Evolutionary conservation across 306 rosid species (phyloP), one percentile per base, ranked within the genome.

Genomic region (Fagus crenata): DNA sequence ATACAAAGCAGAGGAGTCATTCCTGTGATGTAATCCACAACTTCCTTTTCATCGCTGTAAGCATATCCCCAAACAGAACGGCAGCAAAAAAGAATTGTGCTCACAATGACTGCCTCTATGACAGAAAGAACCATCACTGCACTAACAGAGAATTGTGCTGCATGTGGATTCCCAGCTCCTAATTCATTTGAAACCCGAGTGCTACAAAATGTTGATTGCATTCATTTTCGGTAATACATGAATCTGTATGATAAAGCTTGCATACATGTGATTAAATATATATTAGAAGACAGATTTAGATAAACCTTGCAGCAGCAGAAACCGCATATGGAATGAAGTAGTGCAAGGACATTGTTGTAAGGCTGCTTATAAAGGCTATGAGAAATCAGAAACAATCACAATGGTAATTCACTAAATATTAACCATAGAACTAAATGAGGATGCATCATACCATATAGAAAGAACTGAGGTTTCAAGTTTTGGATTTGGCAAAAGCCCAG

Each of bases 131-230:
- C 78, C 67, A 71, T 71, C 17, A 73, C 89, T 0, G 78, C 89
- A 9, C 49, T 35, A 58, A 86, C 86, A 33, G 87, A 79, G 5
- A 83, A 56, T 67, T 64, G 71, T 2, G 91, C 92, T 41, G 78
- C 90, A 36, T 46, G 65, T 17, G 90, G 85, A 81, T 87, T 87
- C 49, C 87, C 89, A 13, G 88, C 93, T 71, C 97, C 92, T 53
- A 92, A 42, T 81, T 86, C 93, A 65, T 92, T 92, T 3, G 93
- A 87, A 49, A 88, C 87, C 0, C 92, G 87, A 61, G 92, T 90
- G 36, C 93, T 93, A 67, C 76, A 71, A 61, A 53, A 49, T 61
- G 76, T 15, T 22, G 2, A 53, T 17, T 53, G 58, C 58, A 53
- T 53, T 53, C 58, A 53, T 4, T 53, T 53, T 53, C 58, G 28